These are phyloP conservation scores for Phoma sp. DNA, from an alignment of 2,329 filamentous ascomycete species.

Conservation along the genomic window DNA sequence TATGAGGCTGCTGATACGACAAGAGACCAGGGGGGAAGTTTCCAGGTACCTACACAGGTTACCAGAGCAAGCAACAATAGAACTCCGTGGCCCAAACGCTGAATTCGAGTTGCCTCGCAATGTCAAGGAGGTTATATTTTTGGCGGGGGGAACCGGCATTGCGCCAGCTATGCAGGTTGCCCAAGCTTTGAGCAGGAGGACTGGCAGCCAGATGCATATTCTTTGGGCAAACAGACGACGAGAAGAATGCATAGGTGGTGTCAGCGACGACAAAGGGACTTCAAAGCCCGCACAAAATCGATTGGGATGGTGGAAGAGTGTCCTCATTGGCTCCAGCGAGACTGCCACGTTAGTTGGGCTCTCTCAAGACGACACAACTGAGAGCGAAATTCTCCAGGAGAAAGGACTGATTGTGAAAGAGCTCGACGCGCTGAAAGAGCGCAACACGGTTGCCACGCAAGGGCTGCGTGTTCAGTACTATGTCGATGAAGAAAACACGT, in stretches of 20 bases:
- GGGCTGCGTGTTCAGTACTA: slow-evolving; percentile 70
- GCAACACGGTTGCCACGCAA: slow-evolving; percentile 19
- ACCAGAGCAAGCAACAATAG: slow-evolving; percentile 67
- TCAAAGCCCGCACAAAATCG: slow-evolving; percentile 14
- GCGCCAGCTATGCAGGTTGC: slow-evolving; percentile 86
- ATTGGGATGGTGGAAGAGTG: slow-evolving; percentile 37
- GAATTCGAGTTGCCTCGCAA: slow-evolving; percentile 67
- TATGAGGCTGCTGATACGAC: slow-evolving; percentile 79
- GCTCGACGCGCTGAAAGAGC: slow-evolving; percentile 66
- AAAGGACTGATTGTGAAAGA: slow-evolving; percentile 65
- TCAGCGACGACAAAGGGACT: slow-evolving; percentile 54
- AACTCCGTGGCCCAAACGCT: slow-evolving; percentile 78
- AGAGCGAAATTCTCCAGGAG: slow-evolving; percentile 1
- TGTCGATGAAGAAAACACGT: slow-evolving; percentile 78
- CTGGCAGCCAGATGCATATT: slow-evolving; percentile 65
- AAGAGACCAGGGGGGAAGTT: slow-evolving; percentile 80
- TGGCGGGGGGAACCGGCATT: slow-evolving; percentile 92
- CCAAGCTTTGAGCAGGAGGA: slow-evolving; percentile 61
- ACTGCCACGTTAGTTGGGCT: slow-evolving; percentile 11
- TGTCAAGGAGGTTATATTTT: slow-evolving; percentile 72
- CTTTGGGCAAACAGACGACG: slow-evolving; percentile 79
- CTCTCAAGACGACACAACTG: slow-evolving; percentile 8
- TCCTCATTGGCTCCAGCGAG: slow-evolving; percentile 26
- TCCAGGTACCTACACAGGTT: slow-evolving; percentile 78
- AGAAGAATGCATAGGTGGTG: slow-evolving; percentile 69